Evolutionary conservation across 163 green algal species (phyloP), one percentile per base, ranked within the genome.

Genomic region (Chloroidium sp.): DNA sequence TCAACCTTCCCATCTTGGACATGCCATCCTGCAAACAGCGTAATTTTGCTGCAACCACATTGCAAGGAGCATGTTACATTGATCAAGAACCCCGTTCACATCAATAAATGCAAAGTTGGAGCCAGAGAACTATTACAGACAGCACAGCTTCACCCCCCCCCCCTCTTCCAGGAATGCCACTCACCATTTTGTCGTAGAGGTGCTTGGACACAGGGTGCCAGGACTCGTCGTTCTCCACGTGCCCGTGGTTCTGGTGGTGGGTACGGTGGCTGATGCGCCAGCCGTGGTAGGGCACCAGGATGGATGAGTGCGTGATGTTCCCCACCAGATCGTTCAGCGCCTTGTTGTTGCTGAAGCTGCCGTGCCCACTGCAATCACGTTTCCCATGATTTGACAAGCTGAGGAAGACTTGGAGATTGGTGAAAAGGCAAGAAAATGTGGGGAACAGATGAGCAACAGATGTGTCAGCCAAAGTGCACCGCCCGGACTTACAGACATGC

Each of bases 141-240:
- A 36, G 36, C 36, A 36, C 36, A 36, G 36, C 36, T 36, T 36
- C 36, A 36, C 36, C 36, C 36, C 36, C 36, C 36, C 6, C 64
- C 64, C 4, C 8, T 4, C 36, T 36, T 36, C 36, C 36, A 36
- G 36, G 36, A 36, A 36, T 36, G 36, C 36, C 36, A 76, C 78
- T 59, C 74, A 95, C 91, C 89, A 96, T 88, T 3, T 89, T 76
- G 8, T 96, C 85, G 64, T 93, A 94, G 57, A 89, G 67, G 8
- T 62, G 82, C 89, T 97, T 93, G 10, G 89, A 87, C 13, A 92
- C 88, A 3, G 95, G 95, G 87, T 96, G 85, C 95, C 95, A 98
- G 2, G 90, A 96, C 90, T 98, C 95, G 78, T 98, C 95, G 79
- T 97, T 98, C 89, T 98, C 95, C 13, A 98, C 93, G 82, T 98